Evolutionary conservation across 352 stramenopile genomes (phyloP).

Genomic region (Phytopythium delawarense): DNA sequence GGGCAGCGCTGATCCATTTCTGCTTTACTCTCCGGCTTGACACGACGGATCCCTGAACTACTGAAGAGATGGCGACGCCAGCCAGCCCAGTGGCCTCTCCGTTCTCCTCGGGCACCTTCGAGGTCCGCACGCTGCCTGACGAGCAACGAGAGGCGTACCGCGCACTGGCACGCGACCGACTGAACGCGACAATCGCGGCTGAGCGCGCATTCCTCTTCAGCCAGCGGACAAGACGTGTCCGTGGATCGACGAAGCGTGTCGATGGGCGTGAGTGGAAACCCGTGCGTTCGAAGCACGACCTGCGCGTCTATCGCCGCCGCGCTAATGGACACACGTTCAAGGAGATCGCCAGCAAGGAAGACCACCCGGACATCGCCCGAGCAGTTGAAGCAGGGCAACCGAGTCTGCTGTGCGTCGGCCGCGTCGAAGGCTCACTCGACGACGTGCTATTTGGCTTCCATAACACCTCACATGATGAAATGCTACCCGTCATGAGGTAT

Average conservation of each 20-base stretch:
- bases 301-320: conserved; percentile 30
- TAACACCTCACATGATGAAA: conserved; percentile 32
- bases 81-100: conserved; percentile 12
- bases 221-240: conserved; percentile 2
- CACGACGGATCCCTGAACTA: no score
- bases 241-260: conserved; percentile 13
- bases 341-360: conserved; percentile 5
- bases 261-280: conserved; percentile 32
- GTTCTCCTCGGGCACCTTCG: conserved; percentile 28
- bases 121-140: conserved; percentile 20
- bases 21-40: no score
- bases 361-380: background rate
- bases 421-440: conserved; percentile 44
- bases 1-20: no score
- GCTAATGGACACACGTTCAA: conserved; percentile 5
- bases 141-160: conserved; percentile 31
- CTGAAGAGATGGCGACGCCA: background rate
- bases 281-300: conserved; percentile 24
- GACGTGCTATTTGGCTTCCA: conserved; percentile 49
- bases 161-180: conserved; percentile 21
- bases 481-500: conserved; percentile 32
- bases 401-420: conserved; percentile 35
- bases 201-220: conserved; percentile 19
- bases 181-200: conserved; percentile 21
- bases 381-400: conserved; percentile 11